Base-by-base conservation (phyloP, 352 stramenopile species). In the Pythium pyrilobum region DNA sequence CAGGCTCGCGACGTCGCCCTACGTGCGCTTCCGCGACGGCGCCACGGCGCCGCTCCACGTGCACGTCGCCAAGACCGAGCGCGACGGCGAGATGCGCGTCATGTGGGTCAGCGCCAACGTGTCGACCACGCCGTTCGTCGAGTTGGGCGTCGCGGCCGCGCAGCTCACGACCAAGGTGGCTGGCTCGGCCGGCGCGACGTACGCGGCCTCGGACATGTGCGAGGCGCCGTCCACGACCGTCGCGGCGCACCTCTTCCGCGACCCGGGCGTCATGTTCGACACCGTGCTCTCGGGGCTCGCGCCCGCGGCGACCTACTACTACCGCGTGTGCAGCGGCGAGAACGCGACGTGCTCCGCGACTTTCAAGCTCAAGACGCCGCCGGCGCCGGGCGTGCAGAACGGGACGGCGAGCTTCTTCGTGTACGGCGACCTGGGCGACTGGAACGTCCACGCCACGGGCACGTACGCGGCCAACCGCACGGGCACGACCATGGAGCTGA, bases 381-480 rank as follows among this genome's bases (percentile, higher is more conserved):
- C 61, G 10, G 40, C 56, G 3, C 52, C 56, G n/a, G 65, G 65
- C n/a, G 37, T 13, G 5, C 38, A 56, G 15, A 32, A 58, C n/a
- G 39, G 31, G 2, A 15, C 47, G 18, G 47, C 73, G 31, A 77
- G 69, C 33, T 93, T 83, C 48, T 69, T 93, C 33, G 75, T 84
- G 27, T 87, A 83, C 45, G 81, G 64, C n/a, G 81, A 92, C 65
- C 65, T 90, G 48, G 77, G 80, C n/a, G 78, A 74, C 16, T 66
- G 59, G 58, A 64, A 58, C 31, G 51, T 58, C 24, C 44, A 61
- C n/a, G 55, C 58, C 4, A 62, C 43, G 27, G 51, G 46, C 0
- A 24, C 45, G 3, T 23, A 46, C 3, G 36, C 39, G 9, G 44
- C 34, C 25, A 44, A 60, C 6, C 60, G 65, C 24, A 65, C 65